Evolutionary conservation across 2,329 filamentous ascomycete genomes (phyloP).

Genomic region (Fusarium sp.): DNA sequence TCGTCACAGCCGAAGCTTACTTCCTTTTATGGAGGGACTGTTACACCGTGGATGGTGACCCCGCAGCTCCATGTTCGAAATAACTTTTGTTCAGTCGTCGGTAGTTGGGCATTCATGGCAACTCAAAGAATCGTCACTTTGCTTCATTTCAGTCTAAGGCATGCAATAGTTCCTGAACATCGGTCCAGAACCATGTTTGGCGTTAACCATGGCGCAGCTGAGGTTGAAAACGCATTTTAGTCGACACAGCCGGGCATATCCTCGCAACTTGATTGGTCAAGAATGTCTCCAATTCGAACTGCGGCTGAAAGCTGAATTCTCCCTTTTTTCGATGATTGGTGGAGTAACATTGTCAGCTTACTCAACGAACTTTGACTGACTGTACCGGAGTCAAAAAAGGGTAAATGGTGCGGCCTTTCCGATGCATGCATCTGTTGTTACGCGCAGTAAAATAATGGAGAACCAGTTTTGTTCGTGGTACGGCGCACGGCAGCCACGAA

Average conservation of each 20-base stretch:
- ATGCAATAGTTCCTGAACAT: not conserved
- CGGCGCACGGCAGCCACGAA: no score
- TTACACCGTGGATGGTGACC: not conserved
- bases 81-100: no score
- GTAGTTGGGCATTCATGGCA: not conserved
- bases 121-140: not conserved
- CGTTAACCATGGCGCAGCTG: not conserved
- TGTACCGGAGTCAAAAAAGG: not conserved
- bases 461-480: no score
- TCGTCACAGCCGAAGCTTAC: not conserved
- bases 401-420: not conserved
- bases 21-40: not conserved
- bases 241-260: not conserved
- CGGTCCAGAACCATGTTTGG: not conserved
- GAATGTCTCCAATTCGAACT: not conserved
- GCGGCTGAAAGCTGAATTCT: not conserved
- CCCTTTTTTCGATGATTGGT: not conserved
- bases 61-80: rapidly evolving
- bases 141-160: no score
- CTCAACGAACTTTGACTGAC: not conserved
- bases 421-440: not conserved
- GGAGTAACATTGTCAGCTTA: not conserved
- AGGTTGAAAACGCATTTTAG: not conserved
- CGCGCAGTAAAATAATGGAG: rapidly evolving
- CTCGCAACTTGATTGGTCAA: not conserved